A percentile compares a stretch with the other conserved stretches of the same genome.
Conservation (phyloP, 2,329 filamentous ascomycete species). For the Aureobasidium sp. region DNA sequence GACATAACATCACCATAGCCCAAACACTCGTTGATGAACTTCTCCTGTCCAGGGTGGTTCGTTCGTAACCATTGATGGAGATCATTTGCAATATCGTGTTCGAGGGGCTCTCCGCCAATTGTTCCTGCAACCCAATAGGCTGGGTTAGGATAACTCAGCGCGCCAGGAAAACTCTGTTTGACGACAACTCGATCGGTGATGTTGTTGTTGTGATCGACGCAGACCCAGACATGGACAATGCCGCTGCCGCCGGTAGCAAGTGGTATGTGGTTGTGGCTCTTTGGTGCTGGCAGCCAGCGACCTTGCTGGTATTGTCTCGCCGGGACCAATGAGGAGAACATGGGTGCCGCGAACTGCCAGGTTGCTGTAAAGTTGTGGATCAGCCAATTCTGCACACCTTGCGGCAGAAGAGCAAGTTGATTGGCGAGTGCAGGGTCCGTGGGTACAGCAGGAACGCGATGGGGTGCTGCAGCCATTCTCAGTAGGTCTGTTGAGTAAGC, state of each 20-base stretch:
- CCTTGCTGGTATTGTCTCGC: neutral
- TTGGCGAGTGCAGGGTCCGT: neutral
- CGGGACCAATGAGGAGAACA: too few species aligned
- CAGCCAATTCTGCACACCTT: neutral
- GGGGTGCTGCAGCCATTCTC: neutral
- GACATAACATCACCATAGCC: neutral
- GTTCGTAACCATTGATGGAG: neutral
- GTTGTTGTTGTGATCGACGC: neutral
- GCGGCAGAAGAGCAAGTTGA: neutral
- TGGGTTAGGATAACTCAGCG: neutral
- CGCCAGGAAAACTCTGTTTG: neutral
- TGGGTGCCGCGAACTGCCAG: neutral
- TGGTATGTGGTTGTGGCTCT: neutral
- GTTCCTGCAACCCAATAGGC: neutral
- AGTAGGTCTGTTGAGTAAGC: too few species aligned
- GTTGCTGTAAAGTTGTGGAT: neutral
- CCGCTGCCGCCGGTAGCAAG: neutral
- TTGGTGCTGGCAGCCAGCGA: neutral
- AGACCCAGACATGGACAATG: neutral
- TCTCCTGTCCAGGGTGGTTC: neutral
- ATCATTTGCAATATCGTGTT: neutral
- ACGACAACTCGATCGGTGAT: conserved; percentile 2
- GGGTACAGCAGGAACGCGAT: neutral
- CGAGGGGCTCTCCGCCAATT: neutral
- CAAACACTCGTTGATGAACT: neutral